Conservation (phyloP, 192 early-diverging fungal genomes). For the Podila horticola region DNA sequence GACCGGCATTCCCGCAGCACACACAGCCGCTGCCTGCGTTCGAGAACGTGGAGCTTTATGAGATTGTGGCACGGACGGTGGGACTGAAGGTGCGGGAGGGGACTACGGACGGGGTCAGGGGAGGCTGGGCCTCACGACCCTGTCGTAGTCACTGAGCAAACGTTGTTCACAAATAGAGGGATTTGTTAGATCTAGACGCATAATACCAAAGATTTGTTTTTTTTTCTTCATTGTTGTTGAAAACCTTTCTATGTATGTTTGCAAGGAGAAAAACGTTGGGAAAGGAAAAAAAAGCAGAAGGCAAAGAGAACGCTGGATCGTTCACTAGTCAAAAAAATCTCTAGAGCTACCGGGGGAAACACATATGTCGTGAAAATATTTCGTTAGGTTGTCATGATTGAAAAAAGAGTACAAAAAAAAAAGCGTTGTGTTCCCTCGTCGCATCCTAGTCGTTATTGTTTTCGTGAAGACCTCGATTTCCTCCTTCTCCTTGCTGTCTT, state of each 20-base stretch:
- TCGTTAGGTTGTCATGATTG: not conserved
- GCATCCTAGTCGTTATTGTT: not conserved
- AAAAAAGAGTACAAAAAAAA: not conserved
- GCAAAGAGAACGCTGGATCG: too few species aligned
- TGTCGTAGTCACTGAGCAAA: conserved; percentile 7
- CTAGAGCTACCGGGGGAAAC: too few species aligned
- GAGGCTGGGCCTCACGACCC: conserved; percentile 27
- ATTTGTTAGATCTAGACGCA: not conserved
- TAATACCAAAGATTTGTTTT: not conserved
- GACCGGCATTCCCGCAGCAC: conserved; percentile 67
- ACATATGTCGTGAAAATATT: too few species aligned
- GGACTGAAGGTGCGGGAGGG: conserved; percentile 28
- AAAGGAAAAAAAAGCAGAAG: not conserved
- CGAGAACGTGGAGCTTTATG: conserved; percentile 46
- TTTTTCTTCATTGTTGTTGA: not conserved
- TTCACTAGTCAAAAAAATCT: too few species aligned
- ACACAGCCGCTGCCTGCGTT: conserved; percentile 19
- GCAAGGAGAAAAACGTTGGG: not conserved
- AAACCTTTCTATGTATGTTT: not conserved
- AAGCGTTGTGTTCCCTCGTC: not conserved
- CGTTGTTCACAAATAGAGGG: not conserved
- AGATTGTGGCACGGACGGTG: conserved; percentile 42
- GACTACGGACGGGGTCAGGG: conserved; percentile 30
- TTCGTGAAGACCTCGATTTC: not conserved
- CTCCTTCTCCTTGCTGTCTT: too few species aligned